Conservation (phyloP, 495 filamentous ascomycete genomes). For the Cryomyces minteri region DNA sequence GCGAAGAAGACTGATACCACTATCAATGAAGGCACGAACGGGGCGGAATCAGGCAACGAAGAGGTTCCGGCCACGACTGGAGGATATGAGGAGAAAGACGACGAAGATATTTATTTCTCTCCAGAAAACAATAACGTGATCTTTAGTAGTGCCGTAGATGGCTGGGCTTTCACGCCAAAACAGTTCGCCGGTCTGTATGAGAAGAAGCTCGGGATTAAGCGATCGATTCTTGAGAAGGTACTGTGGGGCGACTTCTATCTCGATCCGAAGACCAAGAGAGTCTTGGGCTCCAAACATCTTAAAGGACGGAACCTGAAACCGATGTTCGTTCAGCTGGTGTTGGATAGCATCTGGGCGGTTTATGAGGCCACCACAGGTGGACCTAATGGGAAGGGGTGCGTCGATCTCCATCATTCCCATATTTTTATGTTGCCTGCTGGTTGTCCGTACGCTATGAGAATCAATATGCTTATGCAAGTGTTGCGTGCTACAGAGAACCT, state of each 20-base stretch:
- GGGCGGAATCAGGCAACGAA: conserved; percentile 15
- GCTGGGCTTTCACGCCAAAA: conserved; percentile 91
- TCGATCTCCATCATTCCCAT: conserved; percentile 5
- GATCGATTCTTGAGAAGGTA: conserved; percentile 78
- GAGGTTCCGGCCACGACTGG: conserved; percentile 18
- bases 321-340: conserved; percentile 92
- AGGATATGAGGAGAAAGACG: conserved; percentile 74
- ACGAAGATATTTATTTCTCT: conserved; percentile 95
- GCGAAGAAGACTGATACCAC: conserved; percentile 31
- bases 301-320: conserved; percentile 84
- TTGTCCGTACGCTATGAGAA: conserved; percentile 3
- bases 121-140: conserved; percentile 98
- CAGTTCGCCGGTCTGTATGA: conserved; percentile 93
- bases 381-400: conserved; percentile 63
- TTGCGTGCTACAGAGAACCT: conserved; percentile 39
- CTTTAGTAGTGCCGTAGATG: conserved; percentile 91
- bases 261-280: conserved; percentile 90
- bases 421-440: conserved; percentile 3
- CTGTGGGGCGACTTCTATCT: conserved; percentile 96
- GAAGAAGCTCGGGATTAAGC: conserved; percentile 91
- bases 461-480: conserved; percentile 20
- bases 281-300: conserved; percentile 78
- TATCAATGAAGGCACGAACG: conserved; percentile 30
- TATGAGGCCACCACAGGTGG: conserved; percentile 81
- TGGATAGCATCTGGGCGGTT: conserved; percentile 94